These are phyloP conservation scores for Suillus tomentosus DNA, from an alignment of 768 basidiomycete species.

Conservation along the genomic window DNA sequence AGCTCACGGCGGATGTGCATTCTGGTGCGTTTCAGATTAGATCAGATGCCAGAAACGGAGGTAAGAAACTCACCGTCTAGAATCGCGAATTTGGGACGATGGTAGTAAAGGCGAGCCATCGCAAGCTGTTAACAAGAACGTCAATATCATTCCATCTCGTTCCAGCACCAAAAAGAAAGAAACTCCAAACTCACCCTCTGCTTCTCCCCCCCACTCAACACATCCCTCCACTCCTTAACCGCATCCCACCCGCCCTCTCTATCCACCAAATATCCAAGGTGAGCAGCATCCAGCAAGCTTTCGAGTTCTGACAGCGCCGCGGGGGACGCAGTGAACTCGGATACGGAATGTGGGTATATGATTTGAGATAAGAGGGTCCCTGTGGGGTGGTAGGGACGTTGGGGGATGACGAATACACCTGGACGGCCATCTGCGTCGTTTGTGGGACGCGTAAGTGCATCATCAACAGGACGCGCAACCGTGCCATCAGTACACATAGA, in stretches of 20 bases:
- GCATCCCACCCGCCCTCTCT: slow-evolving; percentile 90
- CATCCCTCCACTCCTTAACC: slow-evolving; percentile 95
- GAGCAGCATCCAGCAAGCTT: slow-evolving; percentile 77
- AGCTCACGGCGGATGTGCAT: slow-evolving; percentile 94
- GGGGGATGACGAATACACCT: slow-evolving; percentile 85
- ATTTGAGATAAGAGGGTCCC: slow-evolving; percentile 91
- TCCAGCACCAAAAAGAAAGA: slow-evolving; percentile 1
- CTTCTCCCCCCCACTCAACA: slow-evolving; percentile 95
- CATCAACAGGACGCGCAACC: no score
- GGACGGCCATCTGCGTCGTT: slow-evolving; percentile 40
- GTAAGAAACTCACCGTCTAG: slow-evolving; percentile 47
- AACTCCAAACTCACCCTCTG: slow-evolving; percentile 60
- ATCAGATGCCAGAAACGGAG: slow-evolving; percentile 49
- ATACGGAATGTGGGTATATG: slow-evolving; percentile 52
- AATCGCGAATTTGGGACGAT: slow-evolving; percentile 78
- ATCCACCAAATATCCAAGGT: slow-evolving; percentile 80
- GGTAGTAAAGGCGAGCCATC: slow-evolving; percentile 92
- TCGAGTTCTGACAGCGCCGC: slow-evolving; percentile 70
- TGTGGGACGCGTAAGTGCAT: slow-evolving; percentile 22
- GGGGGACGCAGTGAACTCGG: background rate
- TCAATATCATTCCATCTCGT: background rate
- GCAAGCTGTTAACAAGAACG: slow-evolving; percentile 58
- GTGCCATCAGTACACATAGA: background rate
- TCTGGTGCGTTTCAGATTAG: slow-evolving; percentile 46
- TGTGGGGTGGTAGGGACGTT: slow-evolving; percentile 88